Evolutionary conservation across 176 grass and related monocot species (phyloP).

Genomic region (Olyra latifolia): DNA sequence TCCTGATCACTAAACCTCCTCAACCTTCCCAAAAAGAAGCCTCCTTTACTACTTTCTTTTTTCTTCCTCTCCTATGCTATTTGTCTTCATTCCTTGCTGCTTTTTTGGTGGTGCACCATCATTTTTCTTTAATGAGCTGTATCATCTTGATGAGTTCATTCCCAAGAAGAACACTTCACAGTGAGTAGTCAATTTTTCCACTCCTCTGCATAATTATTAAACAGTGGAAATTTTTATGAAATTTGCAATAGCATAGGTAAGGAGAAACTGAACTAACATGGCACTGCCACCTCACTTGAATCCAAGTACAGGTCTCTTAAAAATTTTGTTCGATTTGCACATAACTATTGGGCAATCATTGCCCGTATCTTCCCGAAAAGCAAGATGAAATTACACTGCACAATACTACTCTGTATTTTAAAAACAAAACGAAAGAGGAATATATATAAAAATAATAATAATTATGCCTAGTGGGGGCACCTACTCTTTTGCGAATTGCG

Average conservation of each 20-base stretch:
- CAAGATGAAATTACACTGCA: constrained; percentile 29
- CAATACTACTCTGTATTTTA: constrained; percentile 24
- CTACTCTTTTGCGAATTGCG: constrained; percentile 45
- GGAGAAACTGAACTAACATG: not conserved
- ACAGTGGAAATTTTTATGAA: not conserved
- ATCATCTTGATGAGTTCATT: not conserved
- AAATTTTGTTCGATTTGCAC: not conserved
- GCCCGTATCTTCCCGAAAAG: constrained; percentile 39
- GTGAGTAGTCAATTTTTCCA: not conserved
- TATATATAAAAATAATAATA: not conserved
- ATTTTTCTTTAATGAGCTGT: constrained; percentile 4
- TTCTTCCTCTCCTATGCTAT: not conserved
- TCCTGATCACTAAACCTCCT: constrained; percentile 50
- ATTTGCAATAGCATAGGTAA: not conserved
- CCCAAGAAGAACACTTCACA: not conserved
- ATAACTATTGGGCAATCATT: constrained; percentile 38
- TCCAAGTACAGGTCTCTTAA: not conserved
- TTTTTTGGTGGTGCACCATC: constrained; percentile 8
- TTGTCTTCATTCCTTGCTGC: constrained; percentile 17
- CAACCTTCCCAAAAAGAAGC: constrained; percentile 46
- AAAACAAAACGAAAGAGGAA: constrained; percentile 33
- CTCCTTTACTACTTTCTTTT: constrained; percentile 17
- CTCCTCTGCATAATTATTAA: constrained; percentile 14
- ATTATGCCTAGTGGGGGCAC: constrained; percentile 38
- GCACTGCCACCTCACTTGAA: not conserved